Evolutionary conservation across 2,329 filamentous ascomycete genomes (phyloP), one percentile per base, ranked within the genome.

Genomic region (Xylaria sp.): DNA sequence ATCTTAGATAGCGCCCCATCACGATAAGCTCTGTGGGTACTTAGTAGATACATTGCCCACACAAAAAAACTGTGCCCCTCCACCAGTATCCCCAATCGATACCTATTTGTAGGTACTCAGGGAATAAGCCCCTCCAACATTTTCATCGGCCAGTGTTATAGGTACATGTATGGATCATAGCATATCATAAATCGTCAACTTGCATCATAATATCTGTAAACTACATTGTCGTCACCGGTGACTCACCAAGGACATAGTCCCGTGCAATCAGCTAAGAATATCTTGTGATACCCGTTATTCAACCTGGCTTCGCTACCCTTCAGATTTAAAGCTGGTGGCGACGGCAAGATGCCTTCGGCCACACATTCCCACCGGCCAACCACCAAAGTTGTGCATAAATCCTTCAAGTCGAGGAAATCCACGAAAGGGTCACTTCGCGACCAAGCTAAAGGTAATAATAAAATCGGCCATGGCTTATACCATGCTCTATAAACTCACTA

Each of bases 391-490:
- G 82, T 87, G 72, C 90, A 97, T 82, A 99, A 99, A 84, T 79
- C 90, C 29, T 99, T 94, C 86, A 99, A 99, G 82, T 93, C 93
- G 65, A 90, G 90, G 78, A 94, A 97, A 83, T 88, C 94, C 45
- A 93, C 92, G 69, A 98, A 98, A 80, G 90, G 92, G 76, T 88
- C 93, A 65, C 80, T 97, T 76, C 93, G 96, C 78, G 93, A 97
- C 71, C 85, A 89, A 71, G 87, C 89, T 66, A 98, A 98, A 85
- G 94, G 93, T 94, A 80, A 47, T 5, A 22, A 45, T 50, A 50
- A n/a, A 3, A 31, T 1, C 17, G 17, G 33, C 0, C 1, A 22
- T 25, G 20, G 11, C 50, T 4, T 36, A 4, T n/a, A 3, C 1
- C 6, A 47, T 49, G 1, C 11, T 15, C 25, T 49, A 49, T 49